Conservation (phyloP, 2,329 filamentous ascomycete species). For the Colletotrichum ledebouriae region DNA sequence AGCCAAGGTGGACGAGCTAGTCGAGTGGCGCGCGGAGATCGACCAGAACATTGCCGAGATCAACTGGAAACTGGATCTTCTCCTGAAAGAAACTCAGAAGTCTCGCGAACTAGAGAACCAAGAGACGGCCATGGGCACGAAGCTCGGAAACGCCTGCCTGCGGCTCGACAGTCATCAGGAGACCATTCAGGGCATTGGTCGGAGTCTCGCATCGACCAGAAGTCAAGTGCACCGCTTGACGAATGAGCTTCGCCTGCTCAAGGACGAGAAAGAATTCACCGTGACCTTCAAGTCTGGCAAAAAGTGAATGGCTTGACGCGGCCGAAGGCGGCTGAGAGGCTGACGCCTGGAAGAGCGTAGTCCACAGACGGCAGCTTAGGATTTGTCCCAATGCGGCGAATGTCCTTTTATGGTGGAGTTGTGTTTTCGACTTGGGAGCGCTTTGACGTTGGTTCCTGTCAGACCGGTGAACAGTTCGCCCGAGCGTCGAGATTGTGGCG, state of each 20-base stretch:
- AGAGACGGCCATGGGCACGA: constrained; percentile 24
- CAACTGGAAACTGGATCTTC: constrained; percentile 18
- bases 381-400: not conserved
- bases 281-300: constrained; percentile 27
- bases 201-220: constrained; percentile 3
- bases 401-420: not conserved
- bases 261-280: constrained; percentile 19
- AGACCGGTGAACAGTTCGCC: not conserved
- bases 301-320: not conserved
- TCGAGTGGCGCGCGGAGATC: constrained; percentile 14
- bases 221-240: constrained; percentile 17
- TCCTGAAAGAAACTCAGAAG: constrained; percentile 21
- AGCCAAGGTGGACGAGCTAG: constrained; percentile 8
- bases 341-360: not conserved
- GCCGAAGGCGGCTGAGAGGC: not conserved
- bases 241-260: constrained; percentile 1
- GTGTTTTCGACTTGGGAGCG: not conserved
- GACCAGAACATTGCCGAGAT: constrained; percentile 15
- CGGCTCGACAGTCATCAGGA: constrained; percentile 26
- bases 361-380: not conserved
- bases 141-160: constrained; percentile 16
- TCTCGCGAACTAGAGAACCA: constrained; percentile 26
- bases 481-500: not conserved
- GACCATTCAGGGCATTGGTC: not conserved
- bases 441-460: constrained; percentile 1